A percentile compares a stretch with the other conserved stretches of the same genome.
These are phyloP conservation scores for Nigrospora sphaerica DNA, from an alignment of 2,329 filamentous ascomycete genomes.

Conservation along the genomic window DNA sequence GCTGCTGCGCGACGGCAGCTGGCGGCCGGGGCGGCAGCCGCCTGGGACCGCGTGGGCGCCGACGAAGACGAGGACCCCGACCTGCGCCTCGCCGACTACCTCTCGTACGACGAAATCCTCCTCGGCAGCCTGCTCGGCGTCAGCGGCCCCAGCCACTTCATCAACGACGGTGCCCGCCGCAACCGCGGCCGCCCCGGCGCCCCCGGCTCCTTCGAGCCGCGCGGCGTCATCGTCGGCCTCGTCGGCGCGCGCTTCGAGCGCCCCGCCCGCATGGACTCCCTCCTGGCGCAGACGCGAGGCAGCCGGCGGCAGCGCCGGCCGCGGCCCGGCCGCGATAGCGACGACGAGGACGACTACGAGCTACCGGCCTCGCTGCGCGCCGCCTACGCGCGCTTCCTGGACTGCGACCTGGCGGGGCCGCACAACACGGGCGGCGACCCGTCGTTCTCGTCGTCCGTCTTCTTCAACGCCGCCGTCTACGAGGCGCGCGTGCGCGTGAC, in stretches of 20 bases:
- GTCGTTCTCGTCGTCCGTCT: background rate
- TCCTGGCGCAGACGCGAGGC: background rate
- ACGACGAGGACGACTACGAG: conserved; percentile 9
- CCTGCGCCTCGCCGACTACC: conserved; percentile 14
- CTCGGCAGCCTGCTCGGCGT: conserved; percentile 21
- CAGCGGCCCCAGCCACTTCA: conserved; percentile 21
- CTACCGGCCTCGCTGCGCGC: conserved; percentile 13
- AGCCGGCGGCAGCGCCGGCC: conserved; percentile 18
- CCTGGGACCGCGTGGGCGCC: conserved; percentile 21
- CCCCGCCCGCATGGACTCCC: conserved; percentile 18
- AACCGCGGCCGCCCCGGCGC: conserved; percentile 8
- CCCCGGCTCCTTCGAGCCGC: conserved; percentile 13
- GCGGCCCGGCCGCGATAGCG: conserved; percentile 22
- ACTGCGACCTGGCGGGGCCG: background rate
- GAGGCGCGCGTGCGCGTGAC: conserved; percentile 17
- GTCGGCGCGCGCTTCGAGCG: conserved; percentile 25
- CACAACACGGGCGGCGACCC: background rate
- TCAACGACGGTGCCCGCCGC: conserved; percentile 19
- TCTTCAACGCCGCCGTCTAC: conserved; percentile 16
- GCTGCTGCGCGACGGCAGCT: conserved; percentile 9
- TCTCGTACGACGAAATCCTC: conserved; percentile 28
- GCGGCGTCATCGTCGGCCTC: conserved; percentile 22
- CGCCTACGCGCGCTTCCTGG: conserved; percentile 16
- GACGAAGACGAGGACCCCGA: conserved; percentile 7
- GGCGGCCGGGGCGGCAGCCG: background rate